Conservation (phyloP, 352 stramenopile species). For the Phytophthora foliorum region DNA sequence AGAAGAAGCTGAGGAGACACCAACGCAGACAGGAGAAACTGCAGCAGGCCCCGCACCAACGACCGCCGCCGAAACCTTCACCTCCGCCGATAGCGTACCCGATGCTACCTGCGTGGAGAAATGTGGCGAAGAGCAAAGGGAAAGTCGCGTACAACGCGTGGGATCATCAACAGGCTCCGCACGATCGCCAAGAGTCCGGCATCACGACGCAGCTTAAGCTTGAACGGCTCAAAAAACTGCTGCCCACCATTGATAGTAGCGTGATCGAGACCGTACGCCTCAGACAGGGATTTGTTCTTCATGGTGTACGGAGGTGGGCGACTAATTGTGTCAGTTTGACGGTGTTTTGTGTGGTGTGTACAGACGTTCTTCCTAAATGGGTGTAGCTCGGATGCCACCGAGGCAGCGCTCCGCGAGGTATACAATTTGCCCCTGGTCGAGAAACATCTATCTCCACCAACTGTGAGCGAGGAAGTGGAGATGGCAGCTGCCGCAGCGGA, state of each 20-base stretch:
- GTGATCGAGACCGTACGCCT: constrained; percentile 63
- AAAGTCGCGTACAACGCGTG: constrained; percentile 40
- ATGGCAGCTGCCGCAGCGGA: constrained; percentile 29
- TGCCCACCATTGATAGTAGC: constrained; percentile 63
- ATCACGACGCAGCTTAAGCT: constrained; percentile 77
- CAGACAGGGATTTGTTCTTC: not conserved
- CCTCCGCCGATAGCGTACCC: constrained; percentile 31
- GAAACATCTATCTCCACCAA: constrained; percentile 14
- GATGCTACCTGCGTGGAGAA: constrained; percentile 24
- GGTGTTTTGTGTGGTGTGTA: constrained; percentile 14
- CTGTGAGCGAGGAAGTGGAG: constrained; percentile 35
- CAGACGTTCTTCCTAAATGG: constrained; percentile 80
- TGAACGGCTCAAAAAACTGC: constrained; percentile 62
- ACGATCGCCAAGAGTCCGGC: constrained; percentile 48
- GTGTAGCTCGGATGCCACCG: constrained; percentile 69
- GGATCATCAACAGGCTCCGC: constrained; percentile 32
- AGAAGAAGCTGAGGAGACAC: constrained; percentile 40
- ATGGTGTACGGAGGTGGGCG: not conserved
- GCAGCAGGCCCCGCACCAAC: constrained; percentile 32
- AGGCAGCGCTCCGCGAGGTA: constrained; percentile 71
- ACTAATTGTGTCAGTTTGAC: constrained; percentile 20
- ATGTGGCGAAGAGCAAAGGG: constrained; percentile 21
- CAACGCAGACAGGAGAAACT: constrained; percentile 41
- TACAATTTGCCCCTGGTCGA: constrained; percentile 58
- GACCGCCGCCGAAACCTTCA: constrained; percentile 43